Percentiles rank a stretch among this genome's conserved stretches.
These are phyloP conservation scores for Colletotrichum scovillei DNA, from an alignment of 2,329 filamentous ascomycete genomes.

Conservation along the genomic window DNA sequence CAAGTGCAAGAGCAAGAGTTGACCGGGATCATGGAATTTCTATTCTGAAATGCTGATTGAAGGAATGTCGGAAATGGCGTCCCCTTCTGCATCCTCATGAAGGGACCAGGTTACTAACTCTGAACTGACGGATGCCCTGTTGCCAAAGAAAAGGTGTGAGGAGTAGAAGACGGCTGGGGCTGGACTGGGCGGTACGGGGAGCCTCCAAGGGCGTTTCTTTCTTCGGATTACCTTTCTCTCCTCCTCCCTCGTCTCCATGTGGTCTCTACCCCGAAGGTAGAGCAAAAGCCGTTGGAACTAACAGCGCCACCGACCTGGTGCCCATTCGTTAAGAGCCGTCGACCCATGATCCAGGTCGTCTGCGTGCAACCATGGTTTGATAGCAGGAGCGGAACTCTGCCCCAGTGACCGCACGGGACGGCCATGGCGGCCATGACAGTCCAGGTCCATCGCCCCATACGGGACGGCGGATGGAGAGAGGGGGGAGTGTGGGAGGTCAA, in stretches of 20 bases:
- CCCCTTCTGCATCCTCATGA: not conserved
- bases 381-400: constrained; percentile 13
- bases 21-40: constrained; percentile 2
- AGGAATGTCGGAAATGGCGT: not conserved
- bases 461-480: constrained; percentile 1
- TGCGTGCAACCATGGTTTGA: constrained; percentile 29
- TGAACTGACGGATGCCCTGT: not conserved
- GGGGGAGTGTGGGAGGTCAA: not conserved
- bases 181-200: not conserved
- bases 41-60: constrained; percentile 7
- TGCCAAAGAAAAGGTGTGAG: not conserved
- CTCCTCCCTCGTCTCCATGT: not conserved
- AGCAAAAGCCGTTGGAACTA: constrained; percentile 21
- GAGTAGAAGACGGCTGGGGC: not conserved
- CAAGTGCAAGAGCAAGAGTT: not conserved
- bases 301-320: constrained; percentile 14
- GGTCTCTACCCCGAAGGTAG: not conserved
- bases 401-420: constrained; percentile 6
- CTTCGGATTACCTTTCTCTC: not conserved
- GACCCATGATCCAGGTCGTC: constrained; percentile 31
- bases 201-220: not conserved
- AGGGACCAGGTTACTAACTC: not conserved
- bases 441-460: constrained; percentile 1
- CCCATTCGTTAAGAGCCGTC: constrained; percentile 11
- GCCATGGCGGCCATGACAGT: not conserved